These are phyloP conservation scores for Hypsizygus ulmarius DNA, from an alignment of 1,284 basidiomycete species.

Conservation along the genomic window DNA sequence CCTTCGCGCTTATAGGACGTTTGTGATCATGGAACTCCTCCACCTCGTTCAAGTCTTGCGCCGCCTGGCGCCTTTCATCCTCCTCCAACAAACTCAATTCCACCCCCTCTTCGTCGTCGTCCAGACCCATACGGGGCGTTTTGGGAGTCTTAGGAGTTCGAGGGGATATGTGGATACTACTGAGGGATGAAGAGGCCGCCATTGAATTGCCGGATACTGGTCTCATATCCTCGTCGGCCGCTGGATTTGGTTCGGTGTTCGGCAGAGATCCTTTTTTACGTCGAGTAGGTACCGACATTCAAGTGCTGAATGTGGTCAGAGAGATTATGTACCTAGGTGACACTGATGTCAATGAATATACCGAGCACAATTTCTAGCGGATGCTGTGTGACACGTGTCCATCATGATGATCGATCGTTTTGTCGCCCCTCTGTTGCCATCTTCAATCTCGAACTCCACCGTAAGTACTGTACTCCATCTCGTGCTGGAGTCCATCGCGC, in stretches of 20 bases:
- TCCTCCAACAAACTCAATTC: constrained; percentile 64
- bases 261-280: constrained; percentile 28
- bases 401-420: constrained; percentile 3
- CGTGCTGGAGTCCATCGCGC: no score
- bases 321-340: neutral
- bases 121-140: constrained; percentile 30
- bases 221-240: constrained; percentile 39
- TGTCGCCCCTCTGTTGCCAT: no score
- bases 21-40: constrained; percentile 35
- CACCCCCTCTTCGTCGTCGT: constrained; percentile 51
- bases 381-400: constrained; percentile 12
- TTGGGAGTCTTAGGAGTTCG: constrained; percentile 54
- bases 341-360: no score
- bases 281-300: constrained; percentile 24
- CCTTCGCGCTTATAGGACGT: constrained; percentile 60
- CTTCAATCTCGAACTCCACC: no score
- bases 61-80: constrained; percentile 51
- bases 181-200: constrained; percentile 52
- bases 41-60: constrained; percentile 38
- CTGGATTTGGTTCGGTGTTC: constrained; percentile 26
- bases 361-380: constrained; percentile 5
- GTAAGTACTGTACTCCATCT: no score
- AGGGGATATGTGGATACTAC: constrained; percentile 63
- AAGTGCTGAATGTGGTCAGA: constrained; percentile 11
- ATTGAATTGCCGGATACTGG: constrained; percentile 30